These are phyloP conservation scores for Magnolia changhungtana DNA, from an alignment of 164 flowering plant genomes.

Conservation along the genomic window DNA sequence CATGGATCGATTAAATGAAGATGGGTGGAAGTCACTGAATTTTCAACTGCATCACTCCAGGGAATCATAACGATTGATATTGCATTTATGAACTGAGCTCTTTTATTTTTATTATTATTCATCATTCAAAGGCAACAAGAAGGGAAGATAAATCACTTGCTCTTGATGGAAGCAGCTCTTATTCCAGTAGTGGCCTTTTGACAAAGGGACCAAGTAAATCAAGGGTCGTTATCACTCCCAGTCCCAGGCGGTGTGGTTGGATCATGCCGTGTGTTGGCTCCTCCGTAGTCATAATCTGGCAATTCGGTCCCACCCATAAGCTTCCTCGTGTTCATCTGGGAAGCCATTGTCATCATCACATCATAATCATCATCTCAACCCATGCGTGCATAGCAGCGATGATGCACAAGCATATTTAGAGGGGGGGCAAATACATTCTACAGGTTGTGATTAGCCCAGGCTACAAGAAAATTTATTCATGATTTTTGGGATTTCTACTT, in stretches of 20 bases:
- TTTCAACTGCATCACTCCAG: too few relatives aligned
- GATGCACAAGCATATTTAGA: too few relatives aligned
- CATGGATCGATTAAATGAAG: too few relatives aligned
- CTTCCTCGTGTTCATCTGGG: neutral
- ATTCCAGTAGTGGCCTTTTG: neutral
- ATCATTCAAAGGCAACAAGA: neutral
- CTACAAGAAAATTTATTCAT: too few relatives aligned
- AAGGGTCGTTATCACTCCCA: neutral
- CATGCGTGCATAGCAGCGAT: neutral
- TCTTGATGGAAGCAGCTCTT: neutral
- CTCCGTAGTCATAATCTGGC: neutral
- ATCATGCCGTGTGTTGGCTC: neutral
- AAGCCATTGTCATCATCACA: neutral
- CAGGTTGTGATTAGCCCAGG: too few relatives aligned
- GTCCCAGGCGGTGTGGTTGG: neutral
- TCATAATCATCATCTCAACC: neutral
- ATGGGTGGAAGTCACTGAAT: too few relatives aligned
- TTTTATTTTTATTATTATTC: too few relatives aligned
- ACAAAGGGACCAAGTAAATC: neutral
- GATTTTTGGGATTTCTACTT: too few relatives aligned
- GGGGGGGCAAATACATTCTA: too few relatives aligned
- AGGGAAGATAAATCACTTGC: neutral
- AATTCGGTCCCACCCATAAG: neutral
- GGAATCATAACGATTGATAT: too few relatives aligned
- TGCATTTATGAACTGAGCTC: neutral